Evolutionary conservation across 768 basidiomycete genomes (phyloP).

Genomic region (Exsudoporus frostii): DNA sequence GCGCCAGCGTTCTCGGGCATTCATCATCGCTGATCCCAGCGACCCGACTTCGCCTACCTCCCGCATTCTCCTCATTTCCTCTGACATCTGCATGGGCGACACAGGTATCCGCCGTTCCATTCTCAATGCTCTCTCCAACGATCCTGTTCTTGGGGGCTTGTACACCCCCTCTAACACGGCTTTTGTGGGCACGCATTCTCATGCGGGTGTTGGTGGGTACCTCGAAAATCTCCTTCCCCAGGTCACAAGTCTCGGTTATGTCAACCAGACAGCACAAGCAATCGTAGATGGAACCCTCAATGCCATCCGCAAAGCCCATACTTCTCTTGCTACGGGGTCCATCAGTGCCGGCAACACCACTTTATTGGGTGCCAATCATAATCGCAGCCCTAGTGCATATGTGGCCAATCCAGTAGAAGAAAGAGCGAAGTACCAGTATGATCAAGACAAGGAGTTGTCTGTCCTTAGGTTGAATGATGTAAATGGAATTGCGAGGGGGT

Average conservation of each 20-base stretch:
- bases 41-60: conserved; percentile 41
- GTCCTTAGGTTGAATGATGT: conserved; percentile 62
- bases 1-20: conserved; percentile 75
- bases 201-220: conserved; percentile 77
- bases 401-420: conserved; percentile 71
- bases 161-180: conserved; percentile 74
- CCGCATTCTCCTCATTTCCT: conserved; percentile 71
- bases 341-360: conserved; percentile 69
- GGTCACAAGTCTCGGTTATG: conserved; percentile 70
- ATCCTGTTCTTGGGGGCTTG: conserved; percentile 51
- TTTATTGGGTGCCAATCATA: conserved; percentile 64
- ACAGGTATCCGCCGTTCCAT: conserved; percentile 70
- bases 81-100: conserved; percentile 86
- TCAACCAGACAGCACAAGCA: conserved; percentile 67
- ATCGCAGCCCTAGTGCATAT: conserved; percentile 75
- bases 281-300: conserved; percentile 67
- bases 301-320: conserved; percentile 68
- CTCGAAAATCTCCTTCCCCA: conserved; percentile 77
- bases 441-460: conserved; percentile 74
- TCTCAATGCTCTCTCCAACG: conserved; percentile 49
- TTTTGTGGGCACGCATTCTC: conserved; percentile 71
- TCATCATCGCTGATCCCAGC: conserved; percentile 56
- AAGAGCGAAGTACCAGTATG: conserved; percentile 59
- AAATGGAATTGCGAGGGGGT: conserved; percentile 56
- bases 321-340: conserved; percentile 53